phyloP scores from a whole-genome alignment of 306 rosid genomes.

The Vigna mungo region DNA sequence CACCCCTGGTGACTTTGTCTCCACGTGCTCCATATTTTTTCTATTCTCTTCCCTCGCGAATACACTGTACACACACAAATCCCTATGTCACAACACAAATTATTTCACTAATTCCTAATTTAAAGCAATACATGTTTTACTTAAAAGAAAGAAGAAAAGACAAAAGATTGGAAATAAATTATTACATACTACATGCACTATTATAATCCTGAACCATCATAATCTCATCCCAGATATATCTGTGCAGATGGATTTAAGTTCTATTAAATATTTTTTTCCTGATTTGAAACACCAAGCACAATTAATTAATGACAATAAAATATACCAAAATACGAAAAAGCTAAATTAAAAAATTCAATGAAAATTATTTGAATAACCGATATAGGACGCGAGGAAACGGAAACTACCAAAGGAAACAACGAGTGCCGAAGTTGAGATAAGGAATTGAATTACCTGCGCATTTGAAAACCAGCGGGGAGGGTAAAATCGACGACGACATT shows the following conservation, averaged over 20 bases:
- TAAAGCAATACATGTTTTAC: neutral
- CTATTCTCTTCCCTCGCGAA: conserved; percentile 50
- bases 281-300: neutral
- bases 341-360: no score
- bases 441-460: conserved; percentile 55
- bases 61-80: conserved; percentile 51
- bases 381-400: no score
- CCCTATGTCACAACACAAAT: neutral
- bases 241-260: neutral
- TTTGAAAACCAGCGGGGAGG: conserved; percentile 38
- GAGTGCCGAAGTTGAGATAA: neutral
- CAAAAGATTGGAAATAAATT: no score
- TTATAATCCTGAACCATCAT: no score
- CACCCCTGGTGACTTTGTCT: conserved; percentile 45
- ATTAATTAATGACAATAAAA: neutral
- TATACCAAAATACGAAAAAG: neutral
- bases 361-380: neutral
- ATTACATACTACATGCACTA: neutral
- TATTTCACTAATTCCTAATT: neutral
- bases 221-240: no score
- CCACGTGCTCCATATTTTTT: conserved; percentile 49
- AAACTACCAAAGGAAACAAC: neutral
- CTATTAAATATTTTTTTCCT: no score
- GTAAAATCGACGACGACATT: conserved; percentile 12
- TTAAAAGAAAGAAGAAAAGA: neutral